phyloP scores from a whole-genome alignment of 1,139 yeast genomes.

The Scheffersomyces stambukii region DNA sequence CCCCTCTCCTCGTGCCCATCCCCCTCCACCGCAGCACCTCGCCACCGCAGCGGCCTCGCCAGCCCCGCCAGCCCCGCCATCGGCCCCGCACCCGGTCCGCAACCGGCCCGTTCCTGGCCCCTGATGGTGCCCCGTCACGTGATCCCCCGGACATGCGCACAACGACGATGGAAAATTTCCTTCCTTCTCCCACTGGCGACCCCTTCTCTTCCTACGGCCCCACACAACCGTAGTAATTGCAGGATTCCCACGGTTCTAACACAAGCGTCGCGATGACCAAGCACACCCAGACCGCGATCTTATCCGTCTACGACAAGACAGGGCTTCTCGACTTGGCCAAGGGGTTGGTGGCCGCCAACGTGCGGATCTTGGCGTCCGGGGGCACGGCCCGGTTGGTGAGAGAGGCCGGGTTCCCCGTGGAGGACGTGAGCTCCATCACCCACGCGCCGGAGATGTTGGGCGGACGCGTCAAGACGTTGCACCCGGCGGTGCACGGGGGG shows the following conservation, averaged over 20 bases:
- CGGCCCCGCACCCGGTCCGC: slow-evolving; percentile 3
- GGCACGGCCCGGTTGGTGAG: slow-evolving; percentile 94
- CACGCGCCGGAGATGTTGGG: slow-evolving; percentile 99
- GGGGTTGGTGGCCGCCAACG: slow-evolving; percentile 83
- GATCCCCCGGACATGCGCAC: background rate
- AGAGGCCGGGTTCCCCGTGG: slow-evolving; percentile 97
- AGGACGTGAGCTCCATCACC: slow-evolving; percentile 89
- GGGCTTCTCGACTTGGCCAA: slow-evolving; percentile 94
- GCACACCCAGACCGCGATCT: slow-evolving; percentile 79
- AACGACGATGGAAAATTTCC: background rate
- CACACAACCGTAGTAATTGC: background rate
- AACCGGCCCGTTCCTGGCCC: background rate
- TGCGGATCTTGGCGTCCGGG: slow-evolving; percentile 92
- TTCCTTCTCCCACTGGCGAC: background rate
- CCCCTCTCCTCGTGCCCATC: too few relatives aligned
- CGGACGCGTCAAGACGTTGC: slow-evolving; percentile 96
- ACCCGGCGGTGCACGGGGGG: slow-evolving; percentile 99
- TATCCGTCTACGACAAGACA: slow-evolving; percentile 96
- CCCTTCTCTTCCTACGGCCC: background rate
- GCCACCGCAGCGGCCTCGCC: too few relatives aligned
- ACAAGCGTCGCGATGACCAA: slow-evolving; percentile 23
- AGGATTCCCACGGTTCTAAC: too few relatives aligned
- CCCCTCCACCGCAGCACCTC: too few relatives aligned
- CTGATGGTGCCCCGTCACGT: too few relatives aligned
- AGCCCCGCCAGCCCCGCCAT: too few relatives aligned